Evolutionary conservation across 257 asterid species (phyloP), one percentile per base, ranked within the genome.

Genomic region (Solanum lignicaule): DNA sequence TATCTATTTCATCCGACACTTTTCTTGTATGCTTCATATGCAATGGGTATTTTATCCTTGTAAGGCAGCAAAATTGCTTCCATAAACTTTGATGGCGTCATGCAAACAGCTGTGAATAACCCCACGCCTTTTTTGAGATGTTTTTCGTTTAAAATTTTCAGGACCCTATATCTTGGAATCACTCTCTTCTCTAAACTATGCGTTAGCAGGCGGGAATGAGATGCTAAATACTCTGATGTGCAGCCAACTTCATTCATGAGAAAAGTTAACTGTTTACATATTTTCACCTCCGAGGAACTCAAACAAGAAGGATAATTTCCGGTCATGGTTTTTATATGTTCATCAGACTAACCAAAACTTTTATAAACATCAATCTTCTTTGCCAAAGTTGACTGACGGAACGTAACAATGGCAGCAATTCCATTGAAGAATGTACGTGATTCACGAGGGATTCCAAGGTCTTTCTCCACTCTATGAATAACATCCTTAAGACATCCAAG

Each of bases 151-250:
- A 90, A 60, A 82, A 66, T 46, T 12, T 88, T 72, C 68, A 88
- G 3, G 35, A 90, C 32, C 36, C 32, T 55, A 39, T 25, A 62
- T 86, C 91, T 90, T 3, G 90, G 91, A 43, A 71, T 78, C 76
- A 88, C 68, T 38, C 88, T 88, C 76, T 66, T 90, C 75, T 90
- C 89, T 81, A 90, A 74, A 87, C 91, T 86, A 13, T 36, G 21
- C 2, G 7, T 43, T 0, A 89, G n/a, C 35, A 87, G 12, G 1
- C 16, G 2, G 4, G 91, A 84, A 16, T 5, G 83, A 9, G 43
- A 36, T 27, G 82, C 87, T 71, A 89, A 52, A 58, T 81, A 83
- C 13, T 71, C 82, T 1, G 60, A 12, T 6, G 79, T 14, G 36
- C 13, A 83, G 18, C 89, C 89, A 73, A 71, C 72, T 38, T 58